phyloP scores from a whole-genome alignment of 768 basidiomycete species.

The Piloderma croceum region DNA sequence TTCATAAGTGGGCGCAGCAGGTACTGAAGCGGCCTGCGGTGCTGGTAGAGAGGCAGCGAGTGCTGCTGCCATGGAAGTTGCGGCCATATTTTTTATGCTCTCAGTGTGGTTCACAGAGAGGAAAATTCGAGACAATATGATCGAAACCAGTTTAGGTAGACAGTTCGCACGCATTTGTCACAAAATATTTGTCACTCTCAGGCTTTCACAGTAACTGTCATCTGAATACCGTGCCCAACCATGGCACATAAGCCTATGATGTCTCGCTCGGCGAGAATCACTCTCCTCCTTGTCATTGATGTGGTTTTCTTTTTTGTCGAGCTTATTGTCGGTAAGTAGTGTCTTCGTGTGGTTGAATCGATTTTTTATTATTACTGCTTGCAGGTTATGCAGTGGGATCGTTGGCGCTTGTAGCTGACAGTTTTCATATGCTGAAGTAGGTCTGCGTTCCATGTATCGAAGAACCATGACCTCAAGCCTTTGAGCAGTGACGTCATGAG shows the following conservation, averaged over 20 bases:
- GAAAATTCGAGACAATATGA: too few species aligned
- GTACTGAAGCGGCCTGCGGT: constrained; percentile 53
- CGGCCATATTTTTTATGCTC: constrained; percentile 38
- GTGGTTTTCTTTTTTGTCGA: constrained; percentile 83
- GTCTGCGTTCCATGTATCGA: constrained; percentile 19
- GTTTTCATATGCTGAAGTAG: constrained; percentile 98
- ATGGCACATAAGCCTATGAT: too few species aligned
- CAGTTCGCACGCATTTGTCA: too few species aligned
- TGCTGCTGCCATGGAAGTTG: constrained; percentile 88
- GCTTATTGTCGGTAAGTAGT: constrained; percentile 61
- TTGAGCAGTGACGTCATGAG: constrained; percentile 88
- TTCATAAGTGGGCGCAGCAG: constrained; percentile 69
- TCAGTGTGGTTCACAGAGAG: too few species aligned
- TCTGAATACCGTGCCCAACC: too few species aligned
- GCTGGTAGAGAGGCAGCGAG: constrained; percentile 79
- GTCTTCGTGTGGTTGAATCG: constrained; percentile 3
- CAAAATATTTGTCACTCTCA: too few species aligned
- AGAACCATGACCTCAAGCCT: constrained; percentile 11
- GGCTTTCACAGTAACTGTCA: too few species aligned
- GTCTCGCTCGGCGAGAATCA: constrained; percentile 72
- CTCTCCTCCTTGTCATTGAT: constrained; percentile 78
- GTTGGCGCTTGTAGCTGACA: constrained; percentile 91
- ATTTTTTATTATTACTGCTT: constrained; percentile 11
- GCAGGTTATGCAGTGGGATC: constrained; percentile 93
- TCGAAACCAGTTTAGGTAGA: too few species aligned